Conservation (phyloP, 164 flowering plant species). For the Tinospora cordifolia region DNA sequence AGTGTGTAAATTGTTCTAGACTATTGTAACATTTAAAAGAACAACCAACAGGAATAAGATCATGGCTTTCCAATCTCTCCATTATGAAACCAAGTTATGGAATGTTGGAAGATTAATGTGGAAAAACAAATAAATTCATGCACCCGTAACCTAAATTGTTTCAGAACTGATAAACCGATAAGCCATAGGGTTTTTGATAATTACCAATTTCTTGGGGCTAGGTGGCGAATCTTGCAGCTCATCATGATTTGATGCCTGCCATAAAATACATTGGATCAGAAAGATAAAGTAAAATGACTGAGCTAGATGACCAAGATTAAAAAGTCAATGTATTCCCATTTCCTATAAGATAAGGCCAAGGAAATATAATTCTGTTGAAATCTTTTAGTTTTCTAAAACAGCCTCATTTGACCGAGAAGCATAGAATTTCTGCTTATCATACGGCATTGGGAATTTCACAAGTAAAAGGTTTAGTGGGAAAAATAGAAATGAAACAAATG, state of each 20-base stretch:
- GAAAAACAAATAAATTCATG: not conserved
- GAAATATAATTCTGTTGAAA: not conserved
- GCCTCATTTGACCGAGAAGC: too few species aligned
- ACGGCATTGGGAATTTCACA: not conserved
- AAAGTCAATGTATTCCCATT: not conserved
- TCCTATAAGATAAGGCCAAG: not conserved
- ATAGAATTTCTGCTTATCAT: not conserved
- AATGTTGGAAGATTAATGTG: not conserved
- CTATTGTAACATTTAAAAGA: too few species aligned
- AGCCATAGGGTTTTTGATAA: slow-evolving; percentile 5
- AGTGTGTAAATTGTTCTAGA: too few species aligned
- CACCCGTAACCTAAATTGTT: not conserved
- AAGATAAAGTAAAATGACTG: not conserved
- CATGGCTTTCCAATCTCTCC: not conserved
- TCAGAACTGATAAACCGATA: not conserved
- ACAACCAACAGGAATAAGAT: too few species aligned
- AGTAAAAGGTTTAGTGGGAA: not conserved
- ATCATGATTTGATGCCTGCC: slow-evolving; percentile 41
- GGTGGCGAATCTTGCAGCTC: slow-evolving; percentile 33
- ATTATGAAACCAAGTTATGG: not conserved
- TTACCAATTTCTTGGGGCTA: slow-evolving; percentile 62
- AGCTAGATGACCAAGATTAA: not conserved
- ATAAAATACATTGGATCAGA: slow-evolving; percentile 12
- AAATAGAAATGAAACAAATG: not conserved
- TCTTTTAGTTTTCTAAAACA: too few species aligned